Conservation (phyloP, 1,139 yeast species). For the Suhomyces coccinellae region DNA sequence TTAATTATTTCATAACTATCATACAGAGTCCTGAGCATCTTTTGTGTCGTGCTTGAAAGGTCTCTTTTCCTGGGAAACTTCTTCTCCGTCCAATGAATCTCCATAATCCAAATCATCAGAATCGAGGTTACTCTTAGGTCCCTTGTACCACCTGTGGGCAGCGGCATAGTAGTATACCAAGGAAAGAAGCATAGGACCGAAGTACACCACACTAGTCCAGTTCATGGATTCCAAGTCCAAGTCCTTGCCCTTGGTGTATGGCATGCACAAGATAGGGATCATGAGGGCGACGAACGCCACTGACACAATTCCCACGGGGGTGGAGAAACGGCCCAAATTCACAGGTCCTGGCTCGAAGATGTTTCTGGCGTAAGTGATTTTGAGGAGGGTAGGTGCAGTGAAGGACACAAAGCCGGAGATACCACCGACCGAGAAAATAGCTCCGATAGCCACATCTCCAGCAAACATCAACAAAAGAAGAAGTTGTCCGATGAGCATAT, state of each 20-base stretch:
- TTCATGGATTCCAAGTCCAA: slow-evolving; percentile 56
- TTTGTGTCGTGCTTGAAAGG: background rate
- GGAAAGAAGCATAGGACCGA: slow-evolving; percentile 60
- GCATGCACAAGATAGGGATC: slow-evolving; percentile 71
- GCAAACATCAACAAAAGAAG: slow-evolving; percentile 62
- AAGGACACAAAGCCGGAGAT: slow-evolving; percentile 72
- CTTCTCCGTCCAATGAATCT: slow-evolving; percentile 7
- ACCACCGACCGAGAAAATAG: slow-evolving; percentile 77
- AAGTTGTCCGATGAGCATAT: slow-evolving; percentile 57
- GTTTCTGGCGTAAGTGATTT: slow-evolving; percentile 55
- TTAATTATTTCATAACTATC: background rate
- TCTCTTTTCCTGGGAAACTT: slow-evolving; percentile 1
- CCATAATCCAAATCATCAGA: slow-evolving; percentile 26
- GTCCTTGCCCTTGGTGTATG: slow-evolving; percentile 51
- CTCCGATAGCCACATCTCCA: slow-evolving; percentile 69
- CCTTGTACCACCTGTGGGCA: slow-evolving; percentile 65
- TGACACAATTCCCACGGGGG: slow-evolving; percentile 46
- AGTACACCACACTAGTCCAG: slow-evolving; percentile 70
- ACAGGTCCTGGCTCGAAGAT: slow-evolving; percentile 69
- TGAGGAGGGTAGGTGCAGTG: slow-evolving; percentile 63
- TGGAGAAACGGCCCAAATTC: slow-evolving; percentile 58
- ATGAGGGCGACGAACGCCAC: slow-evolving; percentile 54
- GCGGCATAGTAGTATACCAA: slow-evolving; percentile 53
- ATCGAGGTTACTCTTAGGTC: slow-evolving; percentile 64
- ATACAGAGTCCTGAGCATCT: slow-evolving; percentile 6